Conservation (phyloP, 805 yeast genomes). For the Lipomyces kockii region DNA sequence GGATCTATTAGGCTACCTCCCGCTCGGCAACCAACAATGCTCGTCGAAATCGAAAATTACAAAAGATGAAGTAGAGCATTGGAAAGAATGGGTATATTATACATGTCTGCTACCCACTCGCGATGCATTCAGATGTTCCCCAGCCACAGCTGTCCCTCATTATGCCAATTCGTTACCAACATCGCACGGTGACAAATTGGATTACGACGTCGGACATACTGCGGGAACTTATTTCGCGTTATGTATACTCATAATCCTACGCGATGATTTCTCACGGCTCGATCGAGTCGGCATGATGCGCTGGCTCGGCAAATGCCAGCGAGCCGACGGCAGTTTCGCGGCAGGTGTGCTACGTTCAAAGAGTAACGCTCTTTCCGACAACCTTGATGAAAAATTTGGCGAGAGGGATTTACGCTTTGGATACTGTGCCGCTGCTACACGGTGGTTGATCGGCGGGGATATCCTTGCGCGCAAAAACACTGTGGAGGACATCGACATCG, state of each 20-base stretch:
- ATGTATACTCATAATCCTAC: constrained; percentile 56
- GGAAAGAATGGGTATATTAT: constrained; percentile 52
- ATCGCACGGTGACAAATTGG: constrained; percentile 26
- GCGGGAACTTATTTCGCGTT: constrained; percentile 81
- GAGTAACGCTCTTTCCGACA: constrained; percentile 30
- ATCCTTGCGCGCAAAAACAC: constrained; percentile 41
- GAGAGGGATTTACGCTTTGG: constrained; percentile 75
- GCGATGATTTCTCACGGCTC: constrained; percentile 43
- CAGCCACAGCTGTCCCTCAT: constrained; percentile 39
- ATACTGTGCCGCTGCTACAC: constrained; percentile 71
- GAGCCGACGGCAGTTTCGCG: constrained; percentile 61
- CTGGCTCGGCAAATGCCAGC: constrained; percentile 67
- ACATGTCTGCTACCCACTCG: constrained; percentile 37
- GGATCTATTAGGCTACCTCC: constrained; percentile 48
- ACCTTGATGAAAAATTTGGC: constrained; percentile 49
- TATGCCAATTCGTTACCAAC: background rate
- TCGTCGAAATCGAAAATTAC: constrained; percentile 41
- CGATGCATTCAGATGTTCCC: constrained; percentile 64
- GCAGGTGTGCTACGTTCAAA: constrained; percentile 48
- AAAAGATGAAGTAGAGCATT: constrained; percentile 42
- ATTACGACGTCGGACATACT: constrained; percentile 65
- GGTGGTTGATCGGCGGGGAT: constrained; percentile 55
- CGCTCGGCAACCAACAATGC: constrained; percentile 5
- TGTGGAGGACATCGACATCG: constrained; percentile 45
- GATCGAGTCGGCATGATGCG: constrained; percentile 53